Evolutionary conservation across 1,284 basidiomycete genomes (phyloP), one percentile per base, ranked within the genome.

Genomic region (Volvariella volvacea): DNA sequence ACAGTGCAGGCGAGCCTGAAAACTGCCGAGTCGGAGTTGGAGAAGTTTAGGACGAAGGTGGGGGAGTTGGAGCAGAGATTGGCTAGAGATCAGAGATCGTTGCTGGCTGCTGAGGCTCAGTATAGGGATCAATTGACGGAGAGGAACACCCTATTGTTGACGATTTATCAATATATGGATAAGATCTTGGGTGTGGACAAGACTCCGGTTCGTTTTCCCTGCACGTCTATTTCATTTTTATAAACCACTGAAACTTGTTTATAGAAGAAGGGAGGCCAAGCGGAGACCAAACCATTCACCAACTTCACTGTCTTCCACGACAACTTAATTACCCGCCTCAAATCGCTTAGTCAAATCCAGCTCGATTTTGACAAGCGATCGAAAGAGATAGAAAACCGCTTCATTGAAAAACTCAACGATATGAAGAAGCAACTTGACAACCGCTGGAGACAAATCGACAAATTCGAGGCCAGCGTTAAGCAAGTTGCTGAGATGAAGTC

Each of bases 281-380:
- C 83, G 0, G 89, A 93, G 60, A 88, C 88, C 2, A 92, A 92
- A 57, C 91, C 92, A 0, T 92, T 90, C 61, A 90, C 88, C 25
- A 95, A 96, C 68, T 98, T 98, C 59, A 70, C 76, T 50, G 84
- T 93, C 46, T 98, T 99, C 75, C 91, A 94, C 54, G 92, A 97
- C 63, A 92, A 91, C 52, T 77, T 99, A n/a, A 83, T 96, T 55
- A 80, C 82, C 1, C 80, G 93, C 4, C 71, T 99, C 40, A 90
- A 92, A 54, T 72, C 80, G 0, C 78, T 98, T 47, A 86, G 80
- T 39, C 80, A 89, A 49, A 86, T 96, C 30, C 84, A 93, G 59
- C 59, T 76, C 20, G 83, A 91, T 55, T 95, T 97, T 60, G 92
- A 97, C 56, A 88, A 82, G 58, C 81, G 88, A 16, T 74, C 78